Base-by-base conservation (phyloP, 1,284 basidiomycete species). In the Moesziomyces antarcticus region DNA sequence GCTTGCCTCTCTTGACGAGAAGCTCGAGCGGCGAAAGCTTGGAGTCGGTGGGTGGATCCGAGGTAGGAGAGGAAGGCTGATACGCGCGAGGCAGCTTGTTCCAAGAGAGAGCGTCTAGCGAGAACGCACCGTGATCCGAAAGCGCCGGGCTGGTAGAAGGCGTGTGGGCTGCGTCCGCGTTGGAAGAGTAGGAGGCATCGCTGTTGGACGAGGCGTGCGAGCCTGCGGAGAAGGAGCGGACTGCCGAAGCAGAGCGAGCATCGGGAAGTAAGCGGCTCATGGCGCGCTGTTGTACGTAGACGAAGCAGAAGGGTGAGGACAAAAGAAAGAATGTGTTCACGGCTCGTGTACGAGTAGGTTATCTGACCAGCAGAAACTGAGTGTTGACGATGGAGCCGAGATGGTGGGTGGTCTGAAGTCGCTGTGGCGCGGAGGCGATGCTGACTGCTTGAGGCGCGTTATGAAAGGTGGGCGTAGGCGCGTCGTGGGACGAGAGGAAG, bases 1-100 rank as follows among this genome's bases (percentile, higher is more conserved):
- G 72, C 50, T 67, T 70, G 20, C 72, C 72, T n/a, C 72, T 37
- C 35, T 70, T 65, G 30, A 74, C 56, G 22, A 74, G 67, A 14
- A 67, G 59, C 40, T 74, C 72, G 13, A 74, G 58, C 16, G 72
- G 72, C 1, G 72, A 74, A 8, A 74, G 63, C 1, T 46, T 55
- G 16, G 59, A 24, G 3, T 55, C 27, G 16, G 61, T 24, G 33
- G 33, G 50, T 27, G 50, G 24, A 20, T 21, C 20, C 10, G 59
- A 42, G 22, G 44, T 40, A 37, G 47, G 46, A 11, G 50, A 35
- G 16, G 59, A 52, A 8, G 42, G 35, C 16, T 57, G 51, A 30
- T 56, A 51, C 10, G 50, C 45, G 18, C 16, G 55, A 24, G 63
- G 58, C 24, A 54, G 14, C 22, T 45, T 58, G 35, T 11, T 47